Evolutionary conservation across 23 red algal genomes (phyloP).

Genomic region (Chondrus crispus): DNA sequence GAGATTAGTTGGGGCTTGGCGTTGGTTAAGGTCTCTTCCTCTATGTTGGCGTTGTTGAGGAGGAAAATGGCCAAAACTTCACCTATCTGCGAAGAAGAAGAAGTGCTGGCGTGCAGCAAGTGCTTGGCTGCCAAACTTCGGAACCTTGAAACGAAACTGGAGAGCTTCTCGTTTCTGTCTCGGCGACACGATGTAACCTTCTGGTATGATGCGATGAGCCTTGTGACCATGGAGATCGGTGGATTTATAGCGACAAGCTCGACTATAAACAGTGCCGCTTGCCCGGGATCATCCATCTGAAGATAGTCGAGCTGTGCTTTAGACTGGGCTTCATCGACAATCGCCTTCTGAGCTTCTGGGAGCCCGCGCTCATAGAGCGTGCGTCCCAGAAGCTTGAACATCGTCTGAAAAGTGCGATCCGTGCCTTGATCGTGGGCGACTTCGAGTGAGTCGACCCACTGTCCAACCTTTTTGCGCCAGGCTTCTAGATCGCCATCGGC

Average conservation of each 20-base stretch:
- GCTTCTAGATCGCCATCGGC: neutral
- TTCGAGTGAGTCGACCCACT: neutral
- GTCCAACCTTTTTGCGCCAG: neutral
- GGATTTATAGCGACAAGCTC: constrained; percentile 1
- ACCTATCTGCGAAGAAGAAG: constrained; percentile 1
- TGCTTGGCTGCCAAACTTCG: constrained; percentile 2
- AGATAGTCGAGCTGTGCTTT: neutral
- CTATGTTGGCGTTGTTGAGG: neutral
- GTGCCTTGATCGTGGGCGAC: neutral
- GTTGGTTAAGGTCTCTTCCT: neutral
- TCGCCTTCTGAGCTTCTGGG: neutral
- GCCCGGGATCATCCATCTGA: neutral
- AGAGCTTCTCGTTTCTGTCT: neutral
- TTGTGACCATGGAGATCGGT: neutral
- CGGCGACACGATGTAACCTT: neutral
- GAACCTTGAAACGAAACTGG: constrained; percentile 6
- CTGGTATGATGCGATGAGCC: constrained; percentile 6
- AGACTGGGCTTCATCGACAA: constrained; percentile 5
- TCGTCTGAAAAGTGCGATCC: neutral
- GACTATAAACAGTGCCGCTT: constrained; percentile 2
- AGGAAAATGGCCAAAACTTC: neutral
- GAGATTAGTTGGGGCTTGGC: neutral
- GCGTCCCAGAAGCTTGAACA: neutral
- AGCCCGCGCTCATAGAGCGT: neutral
- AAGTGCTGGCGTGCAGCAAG: neutral